Base-by-base conservation (phyloP, 345 rosid genomes). In the Citrus australasica region DNA sequence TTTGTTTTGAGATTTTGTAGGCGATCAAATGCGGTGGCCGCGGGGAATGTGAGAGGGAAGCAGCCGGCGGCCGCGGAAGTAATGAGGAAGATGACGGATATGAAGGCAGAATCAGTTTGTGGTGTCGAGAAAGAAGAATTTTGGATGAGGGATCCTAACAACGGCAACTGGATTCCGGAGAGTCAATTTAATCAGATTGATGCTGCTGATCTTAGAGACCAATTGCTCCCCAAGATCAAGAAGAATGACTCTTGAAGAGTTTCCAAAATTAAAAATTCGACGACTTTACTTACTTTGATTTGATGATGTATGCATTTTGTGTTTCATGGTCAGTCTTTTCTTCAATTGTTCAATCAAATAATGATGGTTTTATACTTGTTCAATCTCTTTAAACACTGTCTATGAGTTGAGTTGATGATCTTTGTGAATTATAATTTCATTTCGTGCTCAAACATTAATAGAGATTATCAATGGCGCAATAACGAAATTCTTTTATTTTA, bases 81-180 rank as follows among this genome's bases (percentile, higher is more conserved):
- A 61, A 67, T 8, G 77, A 79, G 64, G 68, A 76, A 82, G 48
- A 61, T 22, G 14, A 19, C 37, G 21, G 85, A 77, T 9, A 30
- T 11, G 74, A 79, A 13, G 76, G 65, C 21, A 38, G 16, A 72
- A n/a, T 21, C 38, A 8, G 58, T 5, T 53, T 53, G 22, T 53
- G 58, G 58, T 53, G 81, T 21, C 71, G 30, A 66, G 61, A 78
- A 76, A 69, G 76, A 82, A 2, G 46, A 71, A 33, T 85, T 83
- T n/a, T 83, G 89, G 89, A 88, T 88, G 91, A 85, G 79, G 75
- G 88, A 86, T 79, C 91, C 89, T 2, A 85, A 82, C 80, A 86
- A 83, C 1, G 89, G 89, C 5, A 85, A 88, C 74, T 86, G 91
- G 89, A 80, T 85, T 53, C 91, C 89, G 0, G 89, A 85, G 80